Evolutionary conservation across 2,329 filamentous ascomycete species (phyloP), one percentile per base, ranked within the genome.

Genomic region (Clonostachys byssicola): DNA sequence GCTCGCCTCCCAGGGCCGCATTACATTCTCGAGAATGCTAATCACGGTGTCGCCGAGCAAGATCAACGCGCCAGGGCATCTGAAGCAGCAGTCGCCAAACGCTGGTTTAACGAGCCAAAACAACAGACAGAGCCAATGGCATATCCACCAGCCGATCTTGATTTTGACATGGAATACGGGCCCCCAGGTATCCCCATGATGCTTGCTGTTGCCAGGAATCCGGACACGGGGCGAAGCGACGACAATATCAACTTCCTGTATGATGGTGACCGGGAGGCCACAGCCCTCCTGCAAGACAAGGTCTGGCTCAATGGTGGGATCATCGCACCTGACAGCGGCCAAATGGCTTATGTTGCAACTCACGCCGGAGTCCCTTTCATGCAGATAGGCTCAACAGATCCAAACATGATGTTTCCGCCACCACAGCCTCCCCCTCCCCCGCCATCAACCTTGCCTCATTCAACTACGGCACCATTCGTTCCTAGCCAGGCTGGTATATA

Each of bases 1-100:
- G 49, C 49, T 6, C 52, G 53, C 9, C 48, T 60, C 5, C 54
- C 57, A 5, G 57, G 59, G 4, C 54, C 60, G 5, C 56, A 60
- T 16, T 52, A 54, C 18, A 55, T 63, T 16, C 53, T 62, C n/a
- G 57, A 59, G 16, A 55, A 51, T 34, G 53, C 56, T 6, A 53
- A 57, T 12, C 49, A 50, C 12, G 53, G 53, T 18, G 51, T 48
- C 5, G 38, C 49, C 16, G 55, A 61, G 23, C 54, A 60, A 12
- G 52, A 55, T 20, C 44, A 49, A 16, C 44, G 51, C 16, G 54
- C 33, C 35, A 42, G 45, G 39, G 48, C 51, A 35, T 47, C 49
- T 30, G 54, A 58, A 14, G 53, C 55, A 17, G 50, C 54, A 12
- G 50, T 53, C 14, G 56, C 57, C 30, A 54, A 54, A 23, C 52